Base-by-base conservation (phyloP, 768 basidiomycete species). In the Mycena olivaceomarginata region DNA sequence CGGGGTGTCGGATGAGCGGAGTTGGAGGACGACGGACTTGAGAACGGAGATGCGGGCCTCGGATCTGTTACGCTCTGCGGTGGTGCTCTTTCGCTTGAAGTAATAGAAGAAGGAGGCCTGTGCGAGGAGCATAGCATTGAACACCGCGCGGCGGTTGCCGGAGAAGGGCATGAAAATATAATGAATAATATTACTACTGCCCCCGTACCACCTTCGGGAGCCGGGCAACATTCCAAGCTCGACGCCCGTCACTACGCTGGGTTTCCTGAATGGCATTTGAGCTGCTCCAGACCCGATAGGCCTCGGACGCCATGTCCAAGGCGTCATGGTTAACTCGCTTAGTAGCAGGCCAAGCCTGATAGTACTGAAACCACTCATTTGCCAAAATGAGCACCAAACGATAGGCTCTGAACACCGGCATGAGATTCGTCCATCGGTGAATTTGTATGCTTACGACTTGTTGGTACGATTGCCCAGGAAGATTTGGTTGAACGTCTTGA, bases 401-500 rank as follows among this genome's bases (percentile, higher is more conserved):
- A 20, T 67, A 76, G 3, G 39, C 39, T 12, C 75, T 76, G 56
- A 6, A 15, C 9, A 45, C 13, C 31, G 15, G 20, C 5, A 9
- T 53, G 16, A 25, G 10, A 48, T 15, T 12, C 12, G 11, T 37
- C 1, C n/a, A 43, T 2, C n/a, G 40, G 15, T 41, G 16, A 63
- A n/a, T 31, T 31, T 39, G 12, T 15, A 22, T 2, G 40, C 74
- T 10, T 10, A 76, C 75, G 75, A 76, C 57, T 78, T 75, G 40
- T 67, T 80, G 37, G 45, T 62, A 11, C 68, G 71, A 18, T 66
- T 68, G 40, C 57, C 79, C 15, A 74, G 64, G 39, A 77, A 80
- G 46, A 80, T 68, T 46, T 74, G 72, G 53, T 80, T 76, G 25
- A 80, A 80, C 2, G 76, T 73, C 37, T 74, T 72, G 70, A 77